Evolutionary conservation across 169 alveolate species (phyloP).

Genomic region (Amoebophrya sp.): DNA sequence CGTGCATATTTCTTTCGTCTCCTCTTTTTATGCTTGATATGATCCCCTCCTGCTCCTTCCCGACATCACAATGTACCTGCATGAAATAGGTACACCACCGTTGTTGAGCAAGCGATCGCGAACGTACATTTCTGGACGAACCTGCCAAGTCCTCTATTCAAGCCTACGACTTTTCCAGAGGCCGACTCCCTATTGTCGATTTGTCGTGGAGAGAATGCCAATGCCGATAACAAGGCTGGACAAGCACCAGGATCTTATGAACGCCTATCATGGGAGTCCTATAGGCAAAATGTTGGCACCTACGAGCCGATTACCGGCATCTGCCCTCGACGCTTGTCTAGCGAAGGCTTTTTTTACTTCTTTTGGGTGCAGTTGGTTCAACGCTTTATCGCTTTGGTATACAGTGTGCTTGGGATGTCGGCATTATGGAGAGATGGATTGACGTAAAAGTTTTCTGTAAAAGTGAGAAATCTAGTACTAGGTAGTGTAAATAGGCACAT

Average conservation of each 20-base stretch:
- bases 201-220: not conserved
- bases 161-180: not conserved
- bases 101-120: not conserved
- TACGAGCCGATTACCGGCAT: not conserved
- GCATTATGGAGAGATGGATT: too few species aligned
- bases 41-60: too few species aligned
- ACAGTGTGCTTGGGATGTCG: too few species aligned
- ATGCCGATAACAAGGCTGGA: not conserved
- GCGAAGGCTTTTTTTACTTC: not conserved
- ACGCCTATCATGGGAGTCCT: not conserved
- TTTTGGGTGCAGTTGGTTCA: not conserved
- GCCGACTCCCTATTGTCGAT: not conserved
- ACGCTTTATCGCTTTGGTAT: too few species aligned
- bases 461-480: too few species aligned
- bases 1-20: too few species aligned
- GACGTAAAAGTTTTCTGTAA: too few species aligned
- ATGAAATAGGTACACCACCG: too few species aligned
- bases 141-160: not conserved
- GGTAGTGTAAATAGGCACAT: too few species aligned
- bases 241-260: too few species aligned
- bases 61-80: too few species aligned
- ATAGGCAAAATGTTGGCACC: not conserved
- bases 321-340: not conserved
- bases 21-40: too few species aligned
- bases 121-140: not conserved